phyloP scores from a whole-genome alignment of 331 rosid genomes.

The Prunus yedoensis region DNA sequence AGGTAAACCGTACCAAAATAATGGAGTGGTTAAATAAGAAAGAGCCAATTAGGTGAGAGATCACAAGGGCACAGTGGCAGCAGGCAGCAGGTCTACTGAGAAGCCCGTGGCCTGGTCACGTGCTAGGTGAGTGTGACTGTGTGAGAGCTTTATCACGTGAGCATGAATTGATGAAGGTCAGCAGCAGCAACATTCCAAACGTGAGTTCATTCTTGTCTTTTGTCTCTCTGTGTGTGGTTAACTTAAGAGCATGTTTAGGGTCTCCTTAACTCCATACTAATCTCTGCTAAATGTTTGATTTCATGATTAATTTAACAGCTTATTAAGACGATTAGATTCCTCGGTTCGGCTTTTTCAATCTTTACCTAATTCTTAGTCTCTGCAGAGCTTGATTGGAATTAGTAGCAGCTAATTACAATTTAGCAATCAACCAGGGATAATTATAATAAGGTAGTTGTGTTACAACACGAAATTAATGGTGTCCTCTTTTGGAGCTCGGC shows the following conservation, averaged over 20 bases:
- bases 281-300: no score
- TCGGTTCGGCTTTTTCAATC: slow-evolving; percentile 19
- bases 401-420: neutral
- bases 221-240: neutral
- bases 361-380: slow-evolving; percentile 5
- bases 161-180: neutral
- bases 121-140: neutral
- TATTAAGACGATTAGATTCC: neutral
- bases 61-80: slow-evolving; percentile 19
- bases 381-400: neutral
- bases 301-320: no score
- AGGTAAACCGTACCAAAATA: neutral
- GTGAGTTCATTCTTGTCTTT: neutral
- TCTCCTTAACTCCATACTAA: no score
- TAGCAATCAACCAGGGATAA: neutral
- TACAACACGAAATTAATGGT: neutral
- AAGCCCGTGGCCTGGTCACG: slow-evolving; percentile 16
- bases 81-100: neutral
- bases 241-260: no score
- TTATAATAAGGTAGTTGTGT: neutral
- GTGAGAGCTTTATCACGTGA: neutral
- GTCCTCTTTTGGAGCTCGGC: neutral
- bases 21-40: neutral
- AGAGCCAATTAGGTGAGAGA: neutral
- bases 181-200: neutral